Evolutionary conservation across 2,329 filamentous ascomycete genomes (phyloP), one percentile per base, ranked within the genome.

Genomic region (Teratosphaeria viscida): DNA sequence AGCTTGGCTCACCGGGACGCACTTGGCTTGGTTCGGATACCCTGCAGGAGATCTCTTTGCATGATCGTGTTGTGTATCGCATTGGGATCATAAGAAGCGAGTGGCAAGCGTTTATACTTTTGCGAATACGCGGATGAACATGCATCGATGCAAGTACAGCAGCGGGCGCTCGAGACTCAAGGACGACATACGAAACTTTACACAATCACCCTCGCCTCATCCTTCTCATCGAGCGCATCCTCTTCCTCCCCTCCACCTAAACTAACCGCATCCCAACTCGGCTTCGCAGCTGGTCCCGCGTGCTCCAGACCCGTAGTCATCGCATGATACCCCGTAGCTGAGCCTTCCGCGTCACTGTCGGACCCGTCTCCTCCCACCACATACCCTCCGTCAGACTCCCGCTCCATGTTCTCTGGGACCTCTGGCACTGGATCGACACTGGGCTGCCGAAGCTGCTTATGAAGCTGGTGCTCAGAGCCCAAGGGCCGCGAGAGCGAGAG

Each of bases 401-500:
- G 47, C n/a, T 58, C 52, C 43, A 14, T 23, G 23, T 27, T n/a
- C 47, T 58, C 34, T n/a, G 43, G 43, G 3, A 49, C 43, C 43
- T 49, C 43, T 3, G 43, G 43, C 43, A 49, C 43, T 5, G 43
- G 16, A 23, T 49, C 43, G n/a, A 49, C 43, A 11, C 43, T 49
- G 16, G 43, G 43, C 19, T 26, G 47, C 52, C 37, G 32, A 43
- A 43, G 54, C 37, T 8, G 29, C 54, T 57, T 52, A 34, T 34
- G 26, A 11, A 43, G 32, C 43, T 49, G 43, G 43, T 49, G 16
- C 35, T 61, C 60, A 8, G 60, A 61, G 6, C 43, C 55, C 11
- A 62, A 52, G 8, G 60, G 57, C 43, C 32, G 49, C 5, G 19
- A 23, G 32, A 62, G 56, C 7, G 57, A 59, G 16, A 62, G 39